Conservation (phyloP, 1,284 basidiomycete species). For the Heterobasidion parviporum region DNA sequence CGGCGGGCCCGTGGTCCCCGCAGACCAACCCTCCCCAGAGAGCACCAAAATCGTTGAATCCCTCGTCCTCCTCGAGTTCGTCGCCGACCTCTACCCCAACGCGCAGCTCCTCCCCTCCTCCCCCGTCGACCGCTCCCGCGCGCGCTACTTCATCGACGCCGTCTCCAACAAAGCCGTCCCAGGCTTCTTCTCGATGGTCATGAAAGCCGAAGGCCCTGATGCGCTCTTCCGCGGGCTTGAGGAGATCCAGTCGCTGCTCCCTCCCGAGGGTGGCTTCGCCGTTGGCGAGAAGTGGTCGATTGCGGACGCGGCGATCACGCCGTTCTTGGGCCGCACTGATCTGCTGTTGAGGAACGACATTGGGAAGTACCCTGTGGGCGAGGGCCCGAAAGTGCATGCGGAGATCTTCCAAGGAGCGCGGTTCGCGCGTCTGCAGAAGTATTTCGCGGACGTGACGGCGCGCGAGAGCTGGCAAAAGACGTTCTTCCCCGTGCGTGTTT, state of each 20-base stretch:
- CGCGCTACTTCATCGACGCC: constrained; percentile 52
- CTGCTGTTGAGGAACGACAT: constrained; percentile 34
- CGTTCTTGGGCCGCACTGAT: constrained; percentile 37
- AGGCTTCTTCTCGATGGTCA: constrained; percentile 24
- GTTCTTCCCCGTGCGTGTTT: constrained; percentile 29
- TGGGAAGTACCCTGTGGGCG: constrained; percentile 33
- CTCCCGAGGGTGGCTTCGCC: constrained; percentile 18
- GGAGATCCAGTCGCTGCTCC: constrained; percentile 24
- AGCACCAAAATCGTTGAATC: constrained; percentile 56
- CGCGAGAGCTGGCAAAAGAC: constrained; percentile 42
- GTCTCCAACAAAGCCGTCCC: constrained; percentile 36
- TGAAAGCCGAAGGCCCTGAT: constrained; percentile 32
- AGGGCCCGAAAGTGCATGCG: constrained; percentile 31
- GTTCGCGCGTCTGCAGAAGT: constrained; percentile 35
- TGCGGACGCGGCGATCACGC: constrained; percentile 45
- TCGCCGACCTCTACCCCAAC: constrained; percentile 45
- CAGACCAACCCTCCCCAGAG: constrained; percentile 46
- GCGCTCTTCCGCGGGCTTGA: constrained; percentile 25
- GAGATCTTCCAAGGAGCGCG: constrained; percentile 27
- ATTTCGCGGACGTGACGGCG: constrained; percentile 29
- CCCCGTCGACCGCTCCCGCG: constrained; percentile 45
- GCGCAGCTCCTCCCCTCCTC: constrained; percentile 41
- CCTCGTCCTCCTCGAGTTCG: constrained; percentile 52
- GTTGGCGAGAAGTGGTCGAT: constrained; percentile 31
- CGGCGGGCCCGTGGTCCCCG: constrained; percentile 43